phyloP scores from a whole-genome alignment of 1,284 basidiomycete genomes.

The Ganoderma sinense region DNA sequence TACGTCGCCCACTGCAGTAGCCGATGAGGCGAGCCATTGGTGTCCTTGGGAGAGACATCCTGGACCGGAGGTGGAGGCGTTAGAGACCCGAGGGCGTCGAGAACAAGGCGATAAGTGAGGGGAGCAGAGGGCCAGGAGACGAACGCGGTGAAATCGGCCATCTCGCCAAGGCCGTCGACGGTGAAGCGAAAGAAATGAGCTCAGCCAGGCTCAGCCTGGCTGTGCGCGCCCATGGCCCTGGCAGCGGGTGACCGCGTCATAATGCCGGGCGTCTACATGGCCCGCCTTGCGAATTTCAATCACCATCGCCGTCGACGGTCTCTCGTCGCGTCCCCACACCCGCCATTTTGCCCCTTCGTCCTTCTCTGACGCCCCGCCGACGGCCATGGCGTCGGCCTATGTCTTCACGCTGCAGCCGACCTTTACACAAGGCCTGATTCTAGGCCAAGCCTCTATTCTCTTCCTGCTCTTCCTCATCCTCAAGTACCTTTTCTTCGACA shows the following conservation, averaged over 20 bases:
- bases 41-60: conserved; percentile 32
- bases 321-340: conserved; percentile 14
- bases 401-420: conserved; percentile 80
- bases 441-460: conserved; percentile 83
- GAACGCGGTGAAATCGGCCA: conserved; percentile 50
- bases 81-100: conserved; percentile 60
- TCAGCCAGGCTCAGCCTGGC: too few species aligned
- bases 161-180: conserved; percentile 5
- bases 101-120: conserved; percentile 76
- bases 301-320: background rate
- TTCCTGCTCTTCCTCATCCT: conserved; percentile 73
- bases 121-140: conserved; percentile 84
- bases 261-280: conserved; percentile 16
- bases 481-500: conserved; percentile 84
- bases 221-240: too few species aligned
- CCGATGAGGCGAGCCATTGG: conserved; percentile 22
- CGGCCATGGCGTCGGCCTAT: conserved; percentile 64
- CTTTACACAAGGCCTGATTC: conserved; percentile 83
- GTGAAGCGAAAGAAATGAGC: background rate
- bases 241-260: background rate
- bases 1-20: conserved; percentile 85
- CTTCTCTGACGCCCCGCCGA: conserved; percentile 10
- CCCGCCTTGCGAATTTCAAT: background rate
- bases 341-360: conserved; percentile 6
- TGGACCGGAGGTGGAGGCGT: conserved; percentile 39